phyloP scores from a whole-genome alignment of 2,329 filamentous ascomycete species.

The Pestalotiopsis fici region DNA sequence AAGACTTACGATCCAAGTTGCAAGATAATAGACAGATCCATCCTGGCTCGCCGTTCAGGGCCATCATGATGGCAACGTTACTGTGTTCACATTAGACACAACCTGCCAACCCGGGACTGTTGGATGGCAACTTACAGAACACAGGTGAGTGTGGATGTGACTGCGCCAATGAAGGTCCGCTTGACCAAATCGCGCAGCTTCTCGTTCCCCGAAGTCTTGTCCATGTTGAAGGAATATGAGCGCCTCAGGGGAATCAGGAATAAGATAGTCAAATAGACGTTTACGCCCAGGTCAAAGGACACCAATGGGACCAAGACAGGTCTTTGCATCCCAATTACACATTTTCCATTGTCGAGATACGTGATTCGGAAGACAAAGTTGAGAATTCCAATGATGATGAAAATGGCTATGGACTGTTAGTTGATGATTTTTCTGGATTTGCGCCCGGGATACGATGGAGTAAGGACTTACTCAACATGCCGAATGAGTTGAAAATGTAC shows the following conservation, averaged over 20 bases:
- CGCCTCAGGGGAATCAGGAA: constrained; percentile 61
- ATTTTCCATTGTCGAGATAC: constrained; percentile 53
- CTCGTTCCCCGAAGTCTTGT: constrained; percentile 38
- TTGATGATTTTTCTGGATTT: not conserved
- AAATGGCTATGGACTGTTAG: constrained; percentile 32
- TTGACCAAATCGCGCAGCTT: constrained; percentile 53
- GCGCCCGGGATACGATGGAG: not conserved
- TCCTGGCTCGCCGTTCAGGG: constrained; percentile 60
- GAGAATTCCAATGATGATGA: constrained; percentile 49
- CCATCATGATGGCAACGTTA: constrained; percentile 60
- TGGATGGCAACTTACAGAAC: constrained; percentile 47
- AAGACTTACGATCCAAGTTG: constrained; percentile 58
- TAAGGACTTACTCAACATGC: constrained; percentile 46
- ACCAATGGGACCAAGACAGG: constrained; percentile 63
- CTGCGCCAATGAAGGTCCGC: constrained; percentile 60
- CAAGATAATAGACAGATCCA: constrained; percentile 69
- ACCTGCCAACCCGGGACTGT: not conserved
- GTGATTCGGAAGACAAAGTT: constrained; percentile 65
- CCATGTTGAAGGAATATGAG: constrained; percentile 47
- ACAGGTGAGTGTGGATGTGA: constrained; percentile 57
- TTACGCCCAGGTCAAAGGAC: constrained; percentile 60
- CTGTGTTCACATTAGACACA: constrained; percentile 29
- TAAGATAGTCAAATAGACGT: constrained; percentile 62
- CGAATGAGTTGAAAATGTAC: constrained; percentile 63
- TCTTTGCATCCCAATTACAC: constrained; percentile 64